A percentile compares a stretch with the other conserved stretches of the same genome.
Conservation (phyloP, 2,329 filamentous ascomycete species). For the Exutisphaerella laricina region DNA sequence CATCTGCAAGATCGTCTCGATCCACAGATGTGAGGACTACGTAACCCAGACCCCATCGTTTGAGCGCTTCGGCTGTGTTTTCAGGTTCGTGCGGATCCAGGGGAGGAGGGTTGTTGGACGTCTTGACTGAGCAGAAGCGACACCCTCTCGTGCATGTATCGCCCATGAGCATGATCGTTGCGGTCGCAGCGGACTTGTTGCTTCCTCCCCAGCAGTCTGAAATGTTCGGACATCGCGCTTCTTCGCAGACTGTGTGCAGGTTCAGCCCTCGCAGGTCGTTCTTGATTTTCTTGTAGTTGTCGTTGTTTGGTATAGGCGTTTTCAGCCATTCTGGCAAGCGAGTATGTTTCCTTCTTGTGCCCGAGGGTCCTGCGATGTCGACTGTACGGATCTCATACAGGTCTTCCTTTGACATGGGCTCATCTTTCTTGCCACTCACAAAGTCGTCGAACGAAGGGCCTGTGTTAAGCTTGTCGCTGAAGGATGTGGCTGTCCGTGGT, state of each 20-base stretch:
- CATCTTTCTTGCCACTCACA: conserved; percentile 41
- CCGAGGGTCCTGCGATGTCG: conserved; percentile 52
- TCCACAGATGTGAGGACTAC: conserved; percentile 93
- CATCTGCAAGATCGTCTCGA: conserved; percentile 84
- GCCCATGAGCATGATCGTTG: conserved; percentile 99
- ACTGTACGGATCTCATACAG: conserved; percentile 58
- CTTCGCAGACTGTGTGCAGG: conserved; percentile 94
- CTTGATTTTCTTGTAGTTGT: conserved; percentile 93
- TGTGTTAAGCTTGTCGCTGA: conserved; percentile 58
- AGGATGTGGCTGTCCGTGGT: conserved; percentile 47
- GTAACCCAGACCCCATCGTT: conserved; percentile 90
- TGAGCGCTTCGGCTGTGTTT: conserved; percentile 88
- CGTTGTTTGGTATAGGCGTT: conserved; percentile 81
- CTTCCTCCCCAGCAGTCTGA: conserved; percentile 95
- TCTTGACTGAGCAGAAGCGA: conserved; percentile 97
- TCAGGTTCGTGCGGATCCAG: conserved; percentile 95
- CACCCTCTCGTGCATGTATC: conserved; percentile 96
- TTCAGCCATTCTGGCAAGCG: conserved; percentile 92
- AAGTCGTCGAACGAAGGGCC: conserved; percentile 63
- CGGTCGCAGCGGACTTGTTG: conserved; percentile 83
- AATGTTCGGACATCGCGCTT: conserved; percentile 95
- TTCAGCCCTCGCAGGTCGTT: conserved; percentile 82
- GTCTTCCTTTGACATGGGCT: conserved; percentile 44
- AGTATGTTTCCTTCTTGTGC: conserved; percentile 60
- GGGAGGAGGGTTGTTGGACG: conserved; percentile 65